These are phyloP conservation scores for Penicillium occitanis DNA, from an alignment of 2,329 filamentous ascomycete species.

Conservation along the genomic window DNA sequence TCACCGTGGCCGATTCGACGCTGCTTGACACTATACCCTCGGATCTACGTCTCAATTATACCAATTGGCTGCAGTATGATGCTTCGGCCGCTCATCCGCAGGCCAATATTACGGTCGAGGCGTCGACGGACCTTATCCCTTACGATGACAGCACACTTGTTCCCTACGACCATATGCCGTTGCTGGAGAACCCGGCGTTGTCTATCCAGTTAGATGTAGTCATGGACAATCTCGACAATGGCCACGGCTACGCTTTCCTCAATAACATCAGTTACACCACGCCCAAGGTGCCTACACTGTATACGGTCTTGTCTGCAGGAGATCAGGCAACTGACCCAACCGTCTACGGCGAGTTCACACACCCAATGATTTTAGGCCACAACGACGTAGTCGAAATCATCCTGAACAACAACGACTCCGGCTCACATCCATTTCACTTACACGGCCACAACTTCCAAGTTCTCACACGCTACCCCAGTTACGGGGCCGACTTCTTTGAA, in stretches of 20 bases:
- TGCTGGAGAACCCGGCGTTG: slow-evolving; percentile 60
- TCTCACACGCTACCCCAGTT: slow-evolving; percentile 56
- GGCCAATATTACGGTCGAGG: slow-evolving; percentile 29
- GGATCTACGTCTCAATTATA: slow-evolving; percentile 40
- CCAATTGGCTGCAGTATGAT: slow-evolving; percentile 64
- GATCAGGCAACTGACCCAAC: slow-evolving; percentile 53
- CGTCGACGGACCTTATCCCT: slow-evolving; percentile 55
- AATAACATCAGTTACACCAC: slow-evolving; percentile 73
- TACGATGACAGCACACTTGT: slow-evolving; percentile 73
- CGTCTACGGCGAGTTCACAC: slow-evolving; percentile 66
- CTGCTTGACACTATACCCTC: slow-evolving; percentile 33
- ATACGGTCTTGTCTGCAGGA: slow-evolving; percentile 65
- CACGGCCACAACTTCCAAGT: slow-evolving; percentile 67
- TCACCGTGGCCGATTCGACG: slow-evolving; percentile 49
- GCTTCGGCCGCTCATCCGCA: slow-evolving; percentile 49
- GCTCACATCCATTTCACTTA: slow-evolving; percentile 52
- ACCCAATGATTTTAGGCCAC: slow-evolving; percentile 47
- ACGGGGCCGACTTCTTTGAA: slow-evolving; percentile 59
- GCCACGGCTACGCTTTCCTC: slow-evolving; percentile 67
- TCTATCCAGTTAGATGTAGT: slow-evolving; percentile 57
- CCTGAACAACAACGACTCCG: slow-evolving; percentile 45
- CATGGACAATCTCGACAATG: slow-evolving; percentile 71
- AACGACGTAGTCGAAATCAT: slow-evolving; percentile 46
- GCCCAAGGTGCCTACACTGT: slow-evolving; percentile 75
- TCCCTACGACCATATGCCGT: slow-evolving; percentile 64